These are phyloP conservation scores for Stropharia rugosoannulata DNA, from an alignment of 768 basidiomycete genomes.

Conservation along the genomic window DNA sequence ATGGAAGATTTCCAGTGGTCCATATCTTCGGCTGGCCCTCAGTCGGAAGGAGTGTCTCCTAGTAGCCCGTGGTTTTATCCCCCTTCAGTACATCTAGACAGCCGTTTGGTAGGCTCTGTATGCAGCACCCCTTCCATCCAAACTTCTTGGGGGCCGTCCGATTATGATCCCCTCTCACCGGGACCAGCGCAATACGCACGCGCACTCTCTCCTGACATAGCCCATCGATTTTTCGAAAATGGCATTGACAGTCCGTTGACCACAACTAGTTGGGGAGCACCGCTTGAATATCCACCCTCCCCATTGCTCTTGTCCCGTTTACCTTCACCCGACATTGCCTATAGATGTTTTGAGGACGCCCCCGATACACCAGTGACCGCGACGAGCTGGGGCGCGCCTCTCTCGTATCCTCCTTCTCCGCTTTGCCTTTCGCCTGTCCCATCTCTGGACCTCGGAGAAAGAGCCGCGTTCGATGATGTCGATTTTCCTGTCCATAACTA, in stretches of 20 bases:
- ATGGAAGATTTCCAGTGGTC: constrained; percentile 73
- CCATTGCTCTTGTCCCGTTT: constrained; percentile 13
- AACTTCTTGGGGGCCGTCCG: constrained; percentile 58
- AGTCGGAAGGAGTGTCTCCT: constrained; percentile 39
- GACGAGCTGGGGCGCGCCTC: constrained; percentile 50
- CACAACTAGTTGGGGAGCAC: constrained; percentile 51
- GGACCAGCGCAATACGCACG: constrained; percentile 25
- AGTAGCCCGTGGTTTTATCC: constrained; percentile 35
- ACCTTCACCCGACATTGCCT: constrained; percentile 24
- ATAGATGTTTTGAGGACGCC: constrained; percentile 51
- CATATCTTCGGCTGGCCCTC: constrained; percentile 66
- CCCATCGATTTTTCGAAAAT: constrained; percentile 53
- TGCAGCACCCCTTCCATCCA: constrained; percentile 50
- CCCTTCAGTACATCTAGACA: constrained; percentile 54
- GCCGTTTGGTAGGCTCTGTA: constrained; percentile 55
- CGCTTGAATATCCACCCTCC: constrained; percentile 34
- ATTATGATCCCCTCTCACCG: constrained; percentile 41
- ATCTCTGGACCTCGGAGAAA: constrained; percentile 20
- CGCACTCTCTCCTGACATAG: constrained; percentile 60
- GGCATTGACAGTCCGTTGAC: constrained; percentile 50
- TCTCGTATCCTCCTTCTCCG: constrained; percentile 33
- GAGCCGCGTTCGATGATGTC: constrained; percentile 8
- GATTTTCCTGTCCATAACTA: not conserved
- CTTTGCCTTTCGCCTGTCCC: constrained; percentile 16
- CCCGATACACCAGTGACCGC: constrained; percentile 53